Percentiles rank a stretch among this genome's conserved stretches.
phyloP scores from a whole-genome alignment of 768 basidiomycete species.

The Termitomyces sp. region DNA sequence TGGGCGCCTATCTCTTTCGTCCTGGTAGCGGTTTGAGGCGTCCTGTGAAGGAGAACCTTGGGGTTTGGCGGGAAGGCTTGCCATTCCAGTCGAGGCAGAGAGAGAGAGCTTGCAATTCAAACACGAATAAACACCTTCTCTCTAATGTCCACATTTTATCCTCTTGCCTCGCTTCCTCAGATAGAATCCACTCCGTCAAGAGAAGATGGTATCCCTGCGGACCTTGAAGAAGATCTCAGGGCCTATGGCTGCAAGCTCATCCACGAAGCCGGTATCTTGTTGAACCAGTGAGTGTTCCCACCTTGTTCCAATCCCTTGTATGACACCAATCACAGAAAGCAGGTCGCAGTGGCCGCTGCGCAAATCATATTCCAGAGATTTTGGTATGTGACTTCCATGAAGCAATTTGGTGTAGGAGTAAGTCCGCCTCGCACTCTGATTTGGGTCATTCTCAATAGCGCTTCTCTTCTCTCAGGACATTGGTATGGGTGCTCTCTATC shows the following conservation, averaged over 20 bases:
- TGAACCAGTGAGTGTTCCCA: constrained; percentile 68
- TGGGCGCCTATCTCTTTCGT: constrained; percentile 26
- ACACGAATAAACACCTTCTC: constrained; percentile 10
- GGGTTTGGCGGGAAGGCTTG: constrained; percentile 39
- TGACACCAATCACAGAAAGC: constrained; percentile 57
- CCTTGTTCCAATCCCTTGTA: neutral
- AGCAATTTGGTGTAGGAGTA: constrained; percentile 91
- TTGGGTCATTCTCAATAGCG: constrained; percentile 4
- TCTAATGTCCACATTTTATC: constrained; percentile 58
- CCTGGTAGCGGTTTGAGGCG: constrained; percentile 15
- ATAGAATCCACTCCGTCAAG: constrained; percentile 76
- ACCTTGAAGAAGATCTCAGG: constrained; percentile 85
- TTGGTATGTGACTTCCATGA: constrained; percentile 94
- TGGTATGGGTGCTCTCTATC: constrained; percentile 84
- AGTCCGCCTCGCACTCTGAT: constrained; percentile 25
- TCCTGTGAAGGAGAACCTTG: constrained; percentile 11
- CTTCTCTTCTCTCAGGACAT: constrained; percentile 55
- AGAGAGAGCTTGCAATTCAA: constrained; percentile 1
- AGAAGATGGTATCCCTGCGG: constrained; percentile 76
- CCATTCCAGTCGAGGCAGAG: constrained; percentile 23
- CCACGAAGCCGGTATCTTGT: constrained; percentile 88
- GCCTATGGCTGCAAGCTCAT: constrained; percentile 93
- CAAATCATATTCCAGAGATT: constrained; percentile 96
- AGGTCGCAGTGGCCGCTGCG: constrained; percentile 95
- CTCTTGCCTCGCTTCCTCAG: constrained; percentile 79